Base-by-base conservation (phyloP, 495 filamentous ascomycete genomes). In the Extremus antarcticus region DNA sequence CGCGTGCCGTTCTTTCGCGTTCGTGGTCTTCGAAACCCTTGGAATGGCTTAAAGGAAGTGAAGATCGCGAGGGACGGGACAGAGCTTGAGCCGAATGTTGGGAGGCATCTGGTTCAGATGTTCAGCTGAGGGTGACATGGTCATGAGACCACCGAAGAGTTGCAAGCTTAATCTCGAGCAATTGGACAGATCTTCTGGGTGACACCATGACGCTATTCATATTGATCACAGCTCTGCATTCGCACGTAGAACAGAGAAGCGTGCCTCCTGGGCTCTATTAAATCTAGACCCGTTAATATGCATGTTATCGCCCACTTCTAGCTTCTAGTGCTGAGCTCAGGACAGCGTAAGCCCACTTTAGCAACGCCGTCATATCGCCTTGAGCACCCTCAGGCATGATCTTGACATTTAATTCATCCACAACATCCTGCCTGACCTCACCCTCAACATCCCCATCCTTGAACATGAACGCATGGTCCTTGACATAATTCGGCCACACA, bases 401-500 rank as follows among this genome's bases (percentile, higher is more conserved):
- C n/a, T 71, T 60, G 23, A 76, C 79, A 2, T 70, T 70, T 61
- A 74, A 69, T 50, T 65, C 58, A 51, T 59, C 52, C 23, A 79
- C 50, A 3, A 76, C 68, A 2, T 65, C 68, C n/a, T 61, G 60
- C 45, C 78, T 71, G 25, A 80, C 38, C 48, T 63, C 57, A 2
- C 74, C 77, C 46, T 84, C 76, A 0, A 84, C 82, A 66, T 86
- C 76, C 2, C 77, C 80, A 20, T 71, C 71, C 55, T 82, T 60
- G 67, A 95, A 86, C 60, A 96, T 69, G 72, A 83, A 88, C 53
- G 71, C 67, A 72, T 97, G 89, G 66, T 85, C 77, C 60, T 74
- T 72, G 20, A 85, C 87, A 67, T 95, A 97, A 57, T 89, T 86
- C 24, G 90, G 90, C 92, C 92, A 98, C 2, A 98, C 92, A 53